Evolutionary conservation across 345 rosid species (phyloP), one percentile per base, ranked within the genome.

Genomic region (Eucalyptus tenuipes): DNA sequence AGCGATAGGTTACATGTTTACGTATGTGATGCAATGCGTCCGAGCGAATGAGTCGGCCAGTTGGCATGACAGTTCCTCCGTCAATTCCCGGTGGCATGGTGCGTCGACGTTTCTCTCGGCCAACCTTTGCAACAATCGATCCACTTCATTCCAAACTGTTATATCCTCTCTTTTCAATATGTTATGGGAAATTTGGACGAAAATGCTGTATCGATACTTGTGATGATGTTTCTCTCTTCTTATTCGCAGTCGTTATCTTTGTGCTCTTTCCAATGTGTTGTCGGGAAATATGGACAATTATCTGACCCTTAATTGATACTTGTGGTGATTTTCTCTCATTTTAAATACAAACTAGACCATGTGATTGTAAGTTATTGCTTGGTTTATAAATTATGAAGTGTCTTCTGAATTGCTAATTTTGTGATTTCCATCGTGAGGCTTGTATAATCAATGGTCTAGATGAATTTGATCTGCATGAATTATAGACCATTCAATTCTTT

Each of bases 101-200:
- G 14, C 89, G 89, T 31, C 80, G 49, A 88, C 33, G 86, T 27
- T n/a, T 29, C 48, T 45, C 87, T 86, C 29, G 48, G 29, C n/a
- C 64, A 57, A 25, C 64, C n/a, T 57, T 57, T 25, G n/a, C 64
- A 57, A 25, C 64, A 57, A 57, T 10, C 1, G n/a, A 25, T 27
- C 66, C n/a, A 11, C 10, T 86, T 55, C 10, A 31, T 86, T 40
- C 29, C 15, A 17, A 17, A 13, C 50, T n/a, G 33, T 57, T 15
- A 59, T 44, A 79, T 57, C 6, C n/a, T 59, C 66, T 12, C 14
- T 11, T 25, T 25, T 59, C 66, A 59, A 25, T 59, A 10, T 25
- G 66, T 59, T 10, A 59, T 11, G 13, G n/a, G 13, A 27, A 59
- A 25, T 59, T 59, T 27, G 66, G 66, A 59, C 14, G 10, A 27